Evolutionary conservation across 2,329 filamentous ascomycete species (phyloP), one percentile per base, ranked within the genome.

Genomic region (Phaeomoniella chlamydospora): DNA sequence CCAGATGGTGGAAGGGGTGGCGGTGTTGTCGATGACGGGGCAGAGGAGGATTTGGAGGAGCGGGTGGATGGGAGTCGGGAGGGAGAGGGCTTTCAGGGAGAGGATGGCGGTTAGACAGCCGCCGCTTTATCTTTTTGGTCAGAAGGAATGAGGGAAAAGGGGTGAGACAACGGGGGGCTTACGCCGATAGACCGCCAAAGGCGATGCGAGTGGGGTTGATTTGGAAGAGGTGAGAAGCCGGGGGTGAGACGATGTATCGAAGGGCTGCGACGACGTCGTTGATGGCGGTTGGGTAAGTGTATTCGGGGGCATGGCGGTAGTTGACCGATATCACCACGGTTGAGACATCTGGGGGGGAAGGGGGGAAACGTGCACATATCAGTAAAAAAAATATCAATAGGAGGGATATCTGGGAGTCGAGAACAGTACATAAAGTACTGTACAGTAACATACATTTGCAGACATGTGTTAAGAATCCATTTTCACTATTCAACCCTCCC

Each of bases 11-110:
- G 0, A 44, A 44, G 0, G 44, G 29, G 13, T 53, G 5, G 68
- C 69, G 0, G 67, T 72, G 52, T 73, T 74, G 49, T 74, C 70
- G 18, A 61, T 67, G 5, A 74, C 70, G 1, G 71, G 71, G 2
- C 74, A 68, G 13, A 65, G 66, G 33, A 75, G 65, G 10, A 74
- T 51, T 48, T 74, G 70, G 3, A 61, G 49, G 2, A 47, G 44
- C 49, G 69, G 65, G 9, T 51, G 52, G 10, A 59, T 55, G 9
- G 14, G 35, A 6, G 22, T 6, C 6, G 6, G 14, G n/a, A 37
- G n/a, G 4, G 34, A 29, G 1, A 58, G 52, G 1, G 59, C 58
- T 39, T 64, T 62, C 37, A 72, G 67, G 15, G 62, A 66, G 52
- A 71, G 63, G 31, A 68, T 55, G 3, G 64, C 56, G 0, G 67